Evolutionary conservation across 495 filamentous ascomycete species (phyloP), one percentile per base, ranked within the genome.

Genomic region (Neurospora cerealis): DNA sequence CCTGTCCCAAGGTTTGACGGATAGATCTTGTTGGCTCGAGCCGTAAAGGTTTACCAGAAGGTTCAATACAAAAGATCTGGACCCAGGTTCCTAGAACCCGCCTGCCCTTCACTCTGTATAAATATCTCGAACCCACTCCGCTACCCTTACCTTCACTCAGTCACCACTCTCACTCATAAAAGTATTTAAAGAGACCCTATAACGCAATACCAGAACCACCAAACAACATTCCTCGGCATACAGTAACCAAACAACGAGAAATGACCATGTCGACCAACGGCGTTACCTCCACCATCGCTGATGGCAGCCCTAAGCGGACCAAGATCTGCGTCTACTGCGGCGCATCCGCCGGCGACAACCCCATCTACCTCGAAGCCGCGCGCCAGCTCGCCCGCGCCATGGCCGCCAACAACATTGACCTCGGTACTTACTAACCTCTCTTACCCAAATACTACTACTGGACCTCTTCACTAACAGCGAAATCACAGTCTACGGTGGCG

Each of bases 301-400:
- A 75, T 73, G 38, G 77, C 73, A 78, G 72, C 40, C 75, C 80
- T n/a, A 80, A 76, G 76, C 83, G 78, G 70, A 86, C 86, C 73
- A 88, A 86, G 73, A 88, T 93, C 79, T 91, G 89, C 79, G 91
- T 93, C 74, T 93, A 92, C 89, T 98, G 94, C 86, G 94, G 91
- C 77, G 87, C 94, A 69, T 90, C 87, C 19, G 79, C 89, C 36
- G 96, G 96, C 60, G 89, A 84, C 46, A 88, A 89, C 70, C 89
- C 93, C 9, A 84, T 83, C 15, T 85, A 97, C 80, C 75, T 93
- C 69, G 90, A 89, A 79, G 91, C 94, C 5, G 96, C 96, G 2
- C 89, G 89, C 38, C 83, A 87, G n/a, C 90, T 99, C 9, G 96
- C 92, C 46, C 83, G 86, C 34, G 85, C 86, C 75, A 90, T 99